phyloP scores from a whole-genome alignment of 805 yeast species.

The Komagataella kurtzmanii region DNA sequence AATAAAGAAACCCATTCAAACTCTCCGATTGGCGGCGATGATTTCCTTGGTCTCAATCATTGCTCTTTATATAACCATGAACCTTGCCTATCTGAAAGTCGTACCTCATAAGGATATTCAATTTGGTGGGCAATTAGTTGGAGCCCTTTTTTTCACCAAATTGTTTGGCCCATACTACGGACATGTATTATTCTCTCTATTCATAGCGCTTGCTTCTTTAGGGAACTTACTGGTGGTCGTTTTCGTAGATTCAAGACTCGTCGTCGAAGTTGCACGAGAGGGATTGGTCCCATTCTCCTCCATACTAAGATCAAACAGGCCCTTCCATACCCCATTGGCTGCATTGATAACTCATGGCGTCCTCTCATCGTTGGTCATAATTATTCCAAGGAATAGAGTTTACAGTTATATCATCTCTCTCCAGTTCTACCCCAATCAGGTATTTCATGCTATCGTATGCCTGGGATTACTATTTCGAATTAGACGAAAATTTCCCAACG shows the following conservation, averaged over 20 bases:
- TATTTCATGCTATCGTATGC: slow-evolving; percentile 19
- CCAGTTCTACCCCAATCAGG: slow-evolving; percentile 32
- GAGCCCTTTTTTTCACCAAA: slow-evolving; percentile 28
- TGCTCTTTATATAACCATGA: slow-evolving; percentile 24
- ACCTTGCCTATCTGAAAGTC: slow-evolving; percentile 29
- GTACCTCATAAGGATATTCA: slow-evolving; percentile 28
- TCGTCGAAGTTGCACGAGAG: slow-evolving; percentile 34
- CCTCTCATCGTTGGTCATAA: slow-evolving; percentile 9
- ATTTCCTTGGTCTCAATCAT: slow-evolving; percentile 23
- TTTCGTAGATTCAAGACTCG: slow-evolving; percentile 30
- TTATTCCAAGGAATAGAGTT: slow-evolving; percentile 8
- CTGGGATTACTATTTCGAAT: slow-evolving; percentile 10
- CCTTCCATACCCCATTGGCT: slow-evolving; percentile 30
- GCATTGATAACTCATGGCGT: slow-evolving; percentile 19
- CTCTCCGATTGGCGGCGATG: slow-evolving; percentile 32
- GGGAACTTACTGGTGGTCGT: slow-evolving; percentile 36
- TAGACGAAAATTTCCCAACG: slow-evolving; percentile 9
- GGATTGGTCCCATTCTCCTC: slow-evolving; percentile 30
- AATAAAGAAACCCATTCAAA: slow-evolving; percentile 29
- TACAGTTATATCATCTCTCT: slow-evolving; percentile 29
- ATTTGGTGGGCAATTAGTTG: slow-evolving; percentile 26
- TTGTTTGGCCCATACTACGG: slow-evolving; percentile 29
- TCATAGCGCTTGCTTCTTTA: slow-evolving; percentile 33
- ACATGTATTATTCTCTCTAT: slow-evolving; percentile 23
- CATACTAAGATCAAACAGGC: slow-evolving; percentile 31